phyloP scores from a whole-genome alignment of 2,329 filamentous ascomycete genomes.

The Coniochaeta ligniaria region DNA sequence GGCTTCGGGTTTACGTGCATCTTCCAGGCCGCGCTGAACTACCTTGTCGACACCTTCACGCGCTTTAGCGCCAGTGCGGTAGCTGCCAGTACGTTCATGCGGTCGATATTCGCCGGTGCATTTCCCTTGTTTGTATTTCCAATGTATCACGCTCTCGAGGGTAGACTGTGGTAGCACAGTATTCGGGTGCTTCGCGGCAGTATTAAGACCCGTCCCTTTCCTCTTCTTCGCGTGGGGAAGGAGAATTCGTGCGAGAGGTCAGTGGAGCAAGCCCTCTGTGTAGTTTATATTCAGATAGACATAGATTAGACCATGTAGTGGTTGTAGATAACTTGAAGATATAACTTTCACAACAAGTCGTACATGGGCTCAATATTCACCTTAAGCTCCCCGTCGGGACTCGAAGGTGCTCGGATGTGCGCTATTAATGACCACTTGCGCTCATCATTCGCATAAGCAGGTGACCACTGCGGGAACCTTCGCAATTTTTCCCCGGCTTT shows the following conservation, averaged over 20 bases:
- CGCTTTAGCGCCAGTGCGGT: slow-evolving; percentile 52
- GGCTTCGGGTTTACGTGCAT: slow-evolving; percentile 59
- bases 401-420: not conserved
- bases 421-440: not conserved
- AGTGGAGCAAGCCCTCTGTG: too few species aligned
- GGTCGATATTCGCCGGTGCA: slow-evolving; percentile 61
- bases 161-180: too few species aligned
- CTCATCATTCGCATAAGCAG: not conserved
- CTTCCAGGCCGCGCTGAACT: slow-evolving; percentile 58
- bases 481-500: slow-evolving; percentile 2
- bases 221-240: too few species aligned
- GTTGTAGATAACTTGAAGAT: too few species aligned
- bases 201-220: too few species aligned
- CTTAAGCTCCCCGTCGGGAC: not conserved
- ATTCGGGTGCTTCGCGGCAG: too few species aligned
- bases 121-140: slow-evolving; percentile 65
- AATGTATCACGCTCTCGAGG: slow-evolving; percentile 57
- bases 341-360: too few species aligned
- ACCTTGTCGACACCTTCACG: slow-evolving; percentile 51
- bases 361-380: not conserved
- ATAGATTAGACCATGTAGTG: too few species aligned
- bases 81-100: slow-evolving; percentile 57
- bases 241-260: too few species aligned
- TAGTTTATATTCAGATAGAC: too few species aligned
- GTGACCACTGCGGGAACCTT: slow-evolving; percentile 3